A percentile compares a stretch with the other conserved stretches of the same genome.
Evolutionary conservation across 2,329 filamentous ascomycete genomes (phyloP).

Genomic region (Verticillium klebahnii): DNA sequence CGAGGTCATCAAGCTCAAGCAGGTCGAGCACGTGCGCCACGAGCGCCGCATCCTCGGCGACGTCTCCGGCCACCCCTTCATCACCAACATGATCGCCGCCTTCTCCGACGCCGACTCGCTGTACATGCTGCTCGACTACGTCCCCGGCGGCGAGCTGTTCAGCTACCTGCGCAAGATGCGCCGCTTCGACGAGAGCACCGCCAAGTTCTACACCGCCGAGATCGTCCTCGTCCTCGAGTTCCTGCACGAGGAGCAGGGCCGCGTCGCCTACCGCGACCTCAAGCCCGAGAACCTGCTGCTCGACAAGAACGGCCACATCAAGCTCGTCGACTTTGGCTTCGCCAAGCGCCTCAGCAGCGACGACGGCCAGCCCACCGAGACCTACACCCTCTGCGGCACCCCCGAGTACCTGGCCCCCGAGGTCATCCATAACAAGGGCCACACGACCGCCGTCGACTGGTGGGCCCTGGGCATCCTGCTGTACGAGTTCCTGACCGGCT

Average conservation of each 20-base stretch:
- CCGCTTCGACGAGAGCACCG: constrained; percentile 73
- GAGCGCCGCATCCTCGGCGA: constrained; percentile 74
- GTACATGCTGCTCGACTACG: constrained; percentile 81
- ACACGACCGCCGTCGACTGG: constrained; percentile 76
- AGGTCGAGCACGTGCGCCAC: constrained; percentile 81
- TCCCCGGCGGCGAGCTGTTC: constrained; percentile 80
- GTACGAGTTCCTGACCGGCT: constrained; percentile 80
- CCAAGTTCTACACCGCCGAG: constrained; percentile 79
- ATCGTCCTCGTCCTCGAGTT: constrained; percentile 79
- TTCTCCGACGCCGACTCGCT: constrained; percentile 76
- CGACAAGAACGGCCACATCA: constrained; percentile 73
- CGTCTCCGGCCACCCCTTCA: constrained; percentile 77
- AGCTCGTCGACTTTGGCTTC: constrained; percentile 81
- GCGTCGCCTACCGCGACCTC: constrained; percentile 74
- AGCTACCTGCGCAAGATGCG: constrained; percentile 74
- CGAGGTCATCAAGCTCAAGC: constrained; percentile 75
- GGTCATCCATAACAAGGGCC: constrained; percentile 78
- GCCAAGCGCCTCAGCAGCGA: constrained; percentile 68
- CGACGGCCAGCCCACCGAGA: constrained; percentile 54
- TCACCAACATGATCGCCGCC: constrained; percentile 71
- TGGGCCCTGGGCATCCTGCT: constrained; percentile 82
- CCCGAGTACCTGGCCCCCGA: constrained; percentile 82
- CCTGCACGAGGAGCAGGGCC: constrained; percentile 72
- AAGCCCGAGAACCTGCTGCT: constrained; percentile 81
- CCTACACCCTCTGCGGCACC: constrained; percentile 79